Evolutionary conservation across 768 basidiomycete species (phyloP).

Genomic region (Lactarius pseudohatsudake): DNA sequence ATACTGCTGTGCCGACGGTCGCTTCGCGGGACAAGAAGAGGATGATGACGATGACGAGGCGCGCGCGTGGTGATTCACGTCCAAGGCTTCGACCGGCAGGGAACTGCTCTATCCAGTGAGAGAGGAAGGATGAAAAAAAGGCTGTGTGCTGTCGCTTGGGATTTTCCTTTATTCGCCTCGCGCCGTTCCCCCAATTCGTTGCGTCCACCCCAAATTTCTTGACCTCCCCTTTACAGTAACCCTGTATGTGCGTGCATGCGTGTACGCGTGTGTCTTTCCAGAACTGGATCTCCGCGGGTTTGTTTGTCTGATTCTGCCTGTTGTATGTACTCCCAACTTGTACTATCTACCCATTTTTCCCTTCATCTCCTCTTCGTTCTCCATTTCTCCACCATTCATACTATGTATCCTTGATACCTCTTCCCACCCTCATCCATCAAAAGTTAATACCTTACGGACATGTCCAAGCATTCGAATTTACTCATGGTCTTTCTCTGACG

Average conservation of each 20-base stretch:
- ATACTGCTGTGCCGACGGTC: background rate
- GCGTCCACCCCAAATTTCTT: background rate
- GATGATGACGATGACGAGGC: slow-evolving; percentile 6
- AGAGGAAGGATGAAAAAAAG: too few relatives aligned
- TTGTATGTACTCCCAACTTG: background rate
- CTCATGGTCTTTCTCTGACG: background rate
- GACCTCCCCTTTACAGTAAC: background rate
- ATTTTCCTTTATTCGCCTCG: background rate
- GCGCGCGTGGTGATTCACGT: slow-evolving; percentile 19
- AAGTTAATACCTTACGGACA: background rate
- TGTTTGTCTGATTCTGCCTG: background rate
- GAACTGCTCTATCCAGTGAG: slow-evolving; percentile 22
- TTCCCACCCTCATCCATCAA: background rate
- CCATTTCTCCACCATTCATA: background rate
- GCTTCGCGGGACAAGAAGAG: slow-evolving; percentile 7
- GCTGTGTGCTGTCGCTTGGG: too few relatives aligned
- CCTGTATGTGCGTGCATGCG: background rate
- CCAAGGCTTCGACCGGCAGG: slow-evolving; percentile 10
- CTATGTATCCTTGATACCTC: background rate
- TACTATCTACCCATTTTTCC: background rate
- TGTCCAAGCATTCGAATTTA: background rate
- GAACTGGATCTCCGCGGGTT: background rate
- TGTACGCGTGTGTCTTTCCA: background rate
- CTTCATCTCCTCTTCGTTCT: background rate
- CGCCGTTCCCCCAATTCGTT: background rate